phyloP scores from a whole-genome alignment of 1,284 basidiomycete species.

The Fomitiporia mediterranea region DNA sequence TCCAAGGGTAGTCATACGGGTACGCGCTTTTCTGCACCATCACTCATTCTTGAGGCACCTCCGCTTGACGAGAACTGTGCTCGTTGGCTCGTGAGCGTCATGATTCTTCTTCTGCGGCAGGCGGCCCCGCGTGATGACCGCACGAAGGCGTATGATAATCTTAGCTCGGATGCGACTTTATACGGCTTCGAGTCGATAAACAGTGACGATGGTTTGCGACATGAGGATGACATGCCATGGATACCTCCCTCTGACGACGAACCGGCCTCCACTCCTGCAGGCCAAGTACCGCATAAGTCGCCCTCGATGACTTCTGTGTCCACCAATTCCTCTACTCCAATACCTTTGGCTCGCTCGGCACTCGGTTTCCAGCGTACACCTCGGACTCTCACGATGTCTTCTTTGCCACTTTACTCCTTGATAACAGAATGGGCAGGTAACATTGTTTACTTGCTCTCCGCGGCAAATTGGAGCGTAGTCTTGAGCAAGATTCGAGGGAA shows the following conservation, averaged over 20 bases:
- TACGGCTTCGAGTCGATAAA: constrained; percentile 64
- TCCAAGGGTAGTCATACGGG: constrained; percentile 27
- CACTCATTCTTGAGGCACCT: constrained; percentile 56
- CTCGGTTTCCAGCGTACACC: constrained; percentile 64
- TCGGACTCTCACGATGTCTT: constrained; percentile 53
- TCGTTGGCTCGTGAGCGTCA: constrained; percentile 79
- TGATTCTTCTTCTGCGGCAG: constrained; percentile 79
- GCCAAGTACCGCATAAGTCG: constrained; percentile 31
- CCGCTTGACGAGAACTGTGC: constrained; percentile 84
- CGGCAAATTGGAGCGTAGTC: constrained; percentile 86
- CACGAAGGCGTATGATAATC: constrained; percentile 56
- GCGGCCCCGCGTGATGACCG: constrained; percentile 55
- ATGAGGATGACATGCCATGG: constrained; percentile 20
- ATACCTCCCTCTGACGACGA: constrained; percentile 19
- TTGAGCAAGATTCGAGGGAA: constrained; percentile 69
- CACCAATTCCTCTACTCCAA: constrained; percentile 34
- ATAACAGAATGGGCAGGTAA: constrained; percentile 70
- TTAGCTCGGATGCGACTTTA: constrained; percentile 62
- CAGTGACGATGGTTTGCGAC: constrained; percentile 24
- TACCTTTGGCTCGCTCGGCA: constrained; percentile 41
- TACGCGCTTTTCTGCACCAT: constrained; percentile 25
- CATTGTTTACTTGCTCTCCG: constrained; percentile 85
- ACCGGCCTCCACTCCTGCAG: constrained; percentile 21
- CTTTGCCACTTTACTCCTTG: constrained; percentile 52
- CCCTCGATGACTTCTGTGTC: constrained; percentile 44